Base-by-base conservation (phyloP, 176 grass and related monocot species). In the Miscanthus lutarioriparius region DNA sequence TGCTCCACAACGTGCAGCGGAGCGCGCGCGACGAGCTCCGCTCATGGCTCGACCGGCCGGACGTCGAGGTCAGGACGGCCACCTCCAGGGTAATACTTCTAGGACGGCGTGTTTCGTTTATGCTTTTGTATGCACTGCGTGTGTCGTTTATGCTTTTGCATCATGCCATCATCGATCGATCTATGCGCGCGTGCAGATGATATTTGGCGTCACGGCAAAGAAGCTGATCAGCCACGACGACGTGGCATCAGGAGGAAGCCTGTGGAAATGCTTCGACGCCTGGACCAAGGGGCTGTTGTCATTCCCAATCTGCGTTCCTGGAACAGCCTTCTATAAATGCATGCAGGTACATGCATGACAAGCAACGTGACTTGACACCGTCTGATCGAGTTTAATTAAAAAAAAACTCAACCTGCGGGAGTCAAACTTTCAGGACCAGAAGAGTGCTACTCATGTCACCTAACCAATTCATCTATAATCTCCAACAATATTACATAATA, bases 121-220 rank as follows among this genome's bases (percentile, higher is more conserved):
- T 33, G 32, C n/a, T n/a, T n/a, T n/a, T n/a, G n/a, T n/a, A n/a
- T n/a, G n/a, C n/a, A n/a, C n/a, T 32, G 30, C 30, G 35, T 36
- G 38, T 39, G 38, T 39, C 38, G 39, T 40, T 41, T 41, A 41
- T 41, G 40, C 40, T 2, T 41, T 41, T 10, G 38, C 38, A 39
- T 38, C 6, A 35, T 35, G 28, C 28, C 28, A 30, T 2, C 28
- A 38, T 39, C 38, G 38, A 39, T 39, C 38, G 38, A 39, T 39
- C 38, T 36, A 6, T 39, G 16, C 10, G 16, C 6, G 2, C 8
- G 2, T 19, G 33, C 48, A 94, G 86, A 94, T 94, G 92, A 88
- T 94, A 81, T 94, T 94, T 67, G 80, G 80, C 14, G 63, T 89
- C 16, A 82, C 84, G 23, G 92, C 86, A 13, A 94, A 87, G 76